A percentile compares a stretch with the other conserved stretches of the same genome.
phyloP scores from a whole-genome alignment of 2,329 filamentous ascomycete species.

The Trichoderma sp. region DNA sequence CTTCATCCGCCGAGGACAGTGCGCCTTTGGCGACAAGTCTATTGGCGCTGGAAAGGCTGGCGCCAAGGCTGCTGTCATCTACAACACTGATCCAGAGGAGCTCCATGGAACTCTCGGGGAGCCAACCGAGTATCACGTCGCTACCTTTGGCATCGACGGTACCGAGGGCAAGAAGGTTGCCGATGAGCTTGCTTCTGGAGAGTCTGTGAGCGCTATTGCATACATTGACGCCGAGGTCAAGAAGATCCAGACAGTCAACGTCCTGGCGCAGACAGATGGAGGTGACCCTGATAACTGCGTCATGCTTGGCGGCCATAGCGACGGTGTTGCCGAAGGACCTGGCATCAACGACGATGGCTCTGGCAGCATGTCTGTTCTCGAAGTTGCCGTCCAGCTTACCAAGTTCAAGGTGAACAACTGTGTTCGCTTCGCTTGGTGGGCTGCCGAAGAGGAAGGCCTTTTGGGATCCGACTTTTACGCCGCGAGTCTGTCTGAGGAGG shows the following conservation, averaged over 20 bases:
- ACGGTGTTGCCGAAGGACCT: constrained; percentile 63
- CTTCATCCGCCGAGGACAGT: constrained; percentile 69
- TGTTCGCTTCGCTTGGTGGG: constrained; percentile 65
- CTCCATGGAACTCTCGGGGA: constrained; percentile 69
- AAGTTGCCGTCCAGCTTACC: constrained; percentile 61
- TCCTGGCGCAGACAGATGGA: constrained; percentile 61
- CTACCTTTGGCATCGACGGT: constrained; percentile 67
- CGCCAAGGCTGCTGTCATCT: constrained; percentile 70
- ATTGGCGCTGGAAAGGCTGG: constrained; percentile 67
- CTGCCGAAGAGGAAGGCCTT: constrained; percentile 66
- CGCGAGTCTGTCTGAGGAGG: constrained; percentile 52
- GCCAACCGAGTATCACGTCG: constrained; percentile 60
- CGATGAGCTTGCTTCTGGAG: constrained; percentile 52
- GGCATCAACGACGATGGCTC: constrained; percentile 81
- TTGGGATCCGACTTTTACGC: constrained; percentile 66
- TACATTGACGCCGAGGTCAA: constrained; percentile 61
- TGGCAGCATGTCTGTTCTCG: constrained; percentile 62
- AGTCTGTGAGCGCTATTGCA: constrained; percentile 54
- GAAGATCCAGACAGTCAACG: constrained; percentile 57
- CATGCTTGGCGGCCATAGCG: constrained; percentile 65
- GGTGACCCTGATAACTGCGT: constrained; percentile 65
- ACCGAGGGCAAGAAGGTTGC: constrained; percentile 59
- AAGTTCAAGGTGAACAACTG: constrained; percentile 59
- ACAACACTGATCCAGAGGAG: constrained; percentile 67
- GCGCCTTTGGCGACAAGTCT: constrained; percentile 72